phyloP scores from a whole-genome alignment of 2,329 filamentous ascomycete genomes.

The Knoxdaviesia proteae region DNA sequence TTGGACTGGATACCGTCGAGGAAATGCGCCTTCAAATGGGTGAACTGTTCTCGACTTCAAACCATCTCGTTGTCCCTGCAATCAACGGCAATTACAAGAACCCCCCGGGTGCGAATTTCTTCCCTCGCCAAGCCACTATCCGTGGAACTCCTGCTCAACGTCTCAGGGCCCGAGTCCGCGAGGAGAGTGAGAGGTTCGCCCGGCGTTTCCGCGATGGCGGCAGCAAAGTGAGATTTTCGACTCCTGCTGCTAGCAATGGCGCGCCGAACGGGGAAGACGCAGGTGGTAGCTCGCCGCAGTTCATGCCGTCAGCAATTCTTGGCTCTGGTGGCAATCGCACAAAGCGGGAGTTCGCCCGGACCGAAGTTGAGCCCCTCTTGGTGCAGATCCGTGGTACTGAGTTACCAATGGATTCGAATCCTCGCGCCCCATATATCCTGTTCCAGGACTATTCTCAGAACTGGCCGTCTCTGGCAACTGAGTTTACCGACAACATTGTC shows the following conservation, averaged over 20 bases:
- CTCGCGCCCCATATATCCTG: slow-evolving; percentile 29
- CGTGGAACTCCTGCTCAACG: slow-evolving; percentile 30
- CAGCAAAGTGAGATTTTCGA: slow-evolving; percentile 23
- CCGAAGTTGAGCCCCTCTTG: slow-evolving; percentile 26
- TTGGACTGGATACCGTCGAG: slow-evolving; percentile 27
- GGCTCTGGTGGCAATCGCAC: slow-evolving; percentile 14
- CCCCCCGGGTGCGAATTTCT: slow-evolving; percentile 28
- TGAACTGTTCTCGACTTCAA: slow-evolving; percentile 28
- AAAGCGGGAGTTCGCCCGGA: slow-evolving; percentile 25
- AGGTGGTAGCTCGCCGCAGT: slow-evolving; percentile 5
- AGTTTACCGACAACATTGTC: slow-evolving; percentile 31
- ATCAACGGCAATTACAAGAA: slow-evolving; percentile 35
- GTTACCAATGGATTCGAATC: slow-evolving; percentile 30
- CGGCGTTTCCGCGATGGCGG: slow-evolving; percentile 26
- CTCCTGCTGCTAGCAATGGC: slow-evolving; percentile 3
- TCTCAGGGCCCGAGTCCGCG: slow-evolving; percentile 26
- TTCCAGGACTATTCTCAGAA: slow-evolving; percentile 31
- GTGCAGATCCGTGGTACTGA: slow-evolving; percentile 30
- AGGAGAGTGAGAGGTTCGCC: slow-evolving; percentile 29
- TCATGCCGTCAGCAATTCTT: slow-evolving; percentile 9
- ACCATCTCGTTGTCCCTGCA: slow-evolving; percentile 30
- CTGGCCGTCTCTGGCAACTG: slow-evolving; percentile 28
- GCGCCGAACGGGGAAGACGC: not conserved
- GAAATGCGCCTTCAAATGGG: slow-evolving; percentile 33
- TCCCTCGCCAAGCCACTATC: slow-evolving; percentile 24